phyloP scores from a whole-genome alignment of 163 green algal genomes.

The Scenedesmus sp. region DNA sequence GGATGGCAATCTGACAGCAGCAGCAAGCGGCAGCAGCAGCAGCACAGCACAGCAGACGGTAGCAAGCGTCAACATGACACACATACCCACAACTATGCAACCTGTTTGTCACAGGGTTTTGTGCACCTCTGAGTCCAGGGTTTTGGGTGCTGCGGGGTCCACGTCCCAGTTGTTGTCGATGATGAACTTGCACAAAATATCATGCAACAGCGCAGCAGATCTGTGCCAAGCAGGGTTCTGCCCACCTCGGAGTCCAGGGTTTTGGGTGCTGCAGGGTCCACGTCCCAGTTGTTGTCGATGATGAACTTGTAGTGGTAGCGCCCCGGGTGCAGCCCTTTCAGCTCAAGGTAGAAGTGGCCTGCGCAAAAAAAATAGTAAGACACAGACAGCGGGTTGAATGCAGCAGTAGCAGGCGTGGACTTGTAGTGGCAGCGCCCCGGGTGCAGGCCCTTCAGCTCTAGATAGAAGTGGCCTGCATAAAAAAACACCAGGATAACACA shows the following conservation, averaged over 20 bases:
- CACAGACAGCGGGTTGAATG: background rate
- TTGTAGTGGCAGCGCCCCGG: constrained; percentile 76
- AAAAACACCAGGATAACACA: background rate
- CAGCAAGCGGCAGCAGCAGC: no score
- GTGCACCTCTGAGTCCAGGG: constrained; percentile 18
- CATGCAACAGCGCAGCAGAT: no score
- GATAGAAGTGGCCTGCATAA: constrained; percentile 55
- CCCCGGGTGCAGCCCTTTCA: constrained; percentile 65
- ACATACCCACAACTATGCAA: background rate
- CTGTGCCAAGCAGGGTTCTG: no score
- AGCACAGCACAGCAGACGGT: background rate
- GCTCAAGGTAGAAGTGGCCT: constrained; percentile 63
- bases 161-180: constrained; percentile 75
- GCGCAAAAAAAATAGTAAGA: background rate
- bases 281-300: constrained; percentile 73
- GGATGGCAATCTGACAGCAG: no score
- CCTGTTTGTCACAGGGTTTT: background rate
- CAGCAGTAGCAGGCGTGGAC: constrained; percentile 52
- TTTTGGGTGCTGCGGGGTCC: constrained; percentile 59
- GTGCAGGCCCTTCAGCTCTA: constrained; percentile 65
- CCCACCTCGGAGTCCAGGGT: constrained; percentile 20
- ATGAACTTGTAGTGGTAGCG: constrained; percentile 82
- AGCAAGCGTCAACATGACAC: background rate
- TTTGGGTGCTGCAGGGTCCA: constrained; percentile 62
- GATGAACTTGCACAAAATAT: constrained; percentile 69